A percentile compares a stretch with the other conserved stretches of the same genome.
phyloP scores from a whole-genome alignment of 1,284 basidiomycete genomes.

The Prillingera fragicola region DNA sequence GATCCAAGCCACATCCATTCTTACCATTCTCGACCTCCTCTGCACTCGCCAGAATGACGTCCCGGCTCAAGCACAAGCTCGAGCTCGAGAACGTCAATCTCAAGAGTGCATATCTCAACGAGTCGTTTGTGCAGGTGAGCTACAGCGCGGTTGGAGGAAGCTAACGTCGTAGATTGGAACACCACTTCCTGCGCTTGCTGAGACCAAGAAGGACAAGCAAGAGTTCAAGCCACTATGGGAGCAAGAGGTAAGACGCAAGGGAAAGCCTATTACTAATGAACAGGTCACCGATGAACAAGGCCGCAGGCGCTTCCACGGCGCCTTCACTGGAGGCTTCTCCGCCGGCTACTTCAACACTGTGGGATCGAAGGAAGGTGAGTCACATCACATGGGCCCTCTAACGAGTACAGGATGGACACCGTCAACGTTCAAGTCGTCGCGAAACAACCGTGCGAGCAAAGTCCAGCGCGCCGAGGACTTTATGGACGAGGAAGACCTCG shows the following conservation, averaged over 20 bases:
- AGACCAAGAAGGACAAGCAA: constrained; percentile 72
- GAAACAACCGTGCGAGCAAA: constrained; percentile 61
- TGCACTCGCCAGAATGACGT: constrained; percentile 47
- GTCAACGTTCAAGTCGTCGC: constrained; percentile 80
- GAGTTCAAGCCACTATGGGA: constrained; percentile 97
- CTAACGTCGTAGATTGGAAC: constrained; percentile 69
- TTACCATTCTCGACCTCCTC: neutral
- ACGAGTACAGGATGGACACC: constrained; percentile 80
- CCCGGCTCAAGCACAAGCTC: constrained; percentile 58
- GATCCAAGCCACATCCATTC: no score
- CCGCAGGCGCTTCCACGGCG: constrained; percentile 83
- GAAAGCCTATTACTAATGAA: constrained; percentile 1
- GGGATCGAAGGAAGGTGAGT: constrained; percentile 83
- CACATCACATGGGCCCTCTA: neutral
- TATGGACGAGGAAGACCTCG: constrained; percentile 98
- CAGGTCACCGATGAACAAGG: constrained; percentile 93
- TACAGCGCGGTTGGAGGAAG: neutral
- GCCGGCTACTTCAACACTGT: constrained; percentile 97
- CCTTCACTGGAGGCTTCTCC: constrained; percentile 96
- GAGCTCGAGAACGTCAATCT: constrained; percentile 69
- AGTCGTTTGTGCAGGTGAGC: constrained; percentile 79
- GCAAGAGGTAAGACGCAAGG: constrained; percentile 65
- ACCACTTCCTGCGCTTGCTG: constrained; percentile 79
- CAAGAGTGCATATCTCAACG: constrained; percentile 70
- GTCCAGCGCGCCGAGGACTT: constrained; percentile 74